phyloP scores from a whole-genome alignment of 1,139 yeast species.

The Suhomyces chickasaworum region DNA sequence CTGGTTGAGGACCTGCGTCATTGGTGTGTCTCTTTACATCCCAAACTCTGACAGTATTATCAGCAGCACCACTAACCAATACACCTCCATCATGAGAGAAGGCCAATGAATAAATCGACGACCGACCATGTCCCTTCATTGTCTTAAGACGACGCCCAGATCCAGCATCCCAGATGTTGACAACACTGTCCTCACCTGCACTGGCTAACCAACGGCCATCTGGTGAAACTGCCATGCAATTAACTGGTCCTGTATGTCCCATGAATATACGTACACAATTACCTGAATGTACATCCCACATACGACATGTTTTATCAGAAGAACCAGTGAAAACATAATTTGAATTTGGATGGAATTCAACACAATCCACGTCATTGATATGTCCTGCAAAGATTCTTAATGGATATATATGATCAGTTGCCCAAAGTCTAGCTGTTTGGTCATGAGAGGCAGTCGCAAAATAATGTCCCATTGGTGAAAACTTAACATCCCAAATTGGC shows the following conservation, averaged over 20 bases:
- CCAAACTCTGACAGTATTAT: constrained; percentile 93
- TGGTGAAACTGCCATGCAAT: constrained; percentile 86
- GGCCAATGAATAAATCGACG: constrained; percentile 80
- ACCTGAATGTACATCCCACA: constrained; percentile 97
- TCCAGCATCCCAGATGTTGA: constrained; percentile 94
- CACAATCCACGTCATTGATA: constrained; percentile 93
- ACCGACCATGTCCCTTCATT: constrained; percentile 88
- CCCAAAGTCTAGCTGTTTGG: constrained; percentile 97
- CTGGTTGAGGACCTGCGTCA: constrained; percentile 83
- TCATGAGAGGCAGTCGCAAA: constrained; percentile 98
- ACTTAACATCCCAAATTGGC: constrained; percentile 97
- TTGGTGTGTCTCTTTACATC: constrained; percentile 84
- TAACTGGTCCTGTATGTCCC: constrained; percentile 90
- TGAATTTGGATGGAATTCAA: constrained; percentile 94
- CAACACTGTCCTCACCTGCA: constrained; percentile 90
- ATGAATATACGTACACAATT: constrained; percentile 89
- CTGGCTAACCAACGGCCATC: constrained; percentile 97
- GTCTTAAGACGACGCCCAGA: constrained; percentile 83
- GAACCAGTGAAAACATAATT: constrained; percentile 94
- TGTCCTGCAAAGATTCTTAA: constrained; percentile 96
- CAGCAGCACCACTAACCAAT: constrained; percentile 90
- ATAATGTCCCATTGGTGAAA: constrained; percentile 94
- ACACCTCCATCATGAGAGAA: constrained; percentile 89
- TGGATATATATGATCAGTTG: constrained; percentile 96
- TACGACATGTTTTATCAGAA: constrained; percentile 89